Base-by-base conservation (phyloP, 768 basidiomycete genomes). In the Leucosporidium yakuticum region DNA sequence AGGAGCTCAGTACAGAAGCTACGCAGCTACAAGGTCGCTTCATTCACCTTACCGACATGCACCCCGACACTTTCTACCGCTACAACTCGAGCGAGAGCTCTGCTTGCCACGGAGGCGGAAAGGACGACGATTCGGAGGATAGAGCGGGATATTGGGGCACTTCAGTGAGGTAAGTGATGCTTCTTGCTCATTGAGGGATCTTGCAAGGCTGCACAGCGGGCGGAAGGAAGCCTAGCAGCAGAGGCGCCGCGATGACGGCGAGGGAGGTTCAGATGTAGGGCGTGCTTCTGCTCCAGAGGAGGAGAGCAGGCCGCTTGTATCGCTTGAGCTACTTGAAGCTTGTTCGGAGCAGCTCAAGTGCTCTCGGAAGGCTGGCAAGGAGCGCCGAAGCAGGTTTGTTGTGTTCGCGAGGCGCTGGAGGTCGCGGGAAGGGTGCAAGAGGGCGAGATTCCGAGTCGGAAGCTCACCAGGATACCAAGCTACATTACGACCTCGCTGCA, bases 41-140 rank as follows among this genome's bases (percentile, higher is more conserved):
- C 78, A 77, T 91, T 31, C 89, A 90, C 74, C 85, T 91, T 70
- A 89, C 88, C 27, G 90, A 92, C 78, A 84, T 91, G 65, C 90
- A 92, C 75, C 89, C 89, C 44, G 90, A 91, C 79, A 84, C 85
- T 27, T 80, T 83, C 78, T 91, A 90, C 77, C 71, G 74, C 12
- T 74, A 76, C 27, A 81, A 82, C 51, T 78, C 84, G n/a, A 82
- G 85, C 12, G 79, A 83, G 69, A 81, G 81, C n/a, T 85, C 81
- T 7, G 82, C 85, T 15, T 92, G 90, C 74, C 90, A 91, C 76
- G 85, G 71, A 77, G 75, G 60, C 76, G 82, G 83, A 77, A 82
- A 81, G 69, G 78, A 81, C 14, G 39, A 44, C 14, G 11, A 8
- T 3, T 44, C 57, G 55, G 69, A 63, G 34, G 59, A 69, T 6